Evolutionary conservation across 179 eudicot species (phyloP), one percentile per base, ranked within the genome.

Genomic region (Beta lomatogona): DNA sequence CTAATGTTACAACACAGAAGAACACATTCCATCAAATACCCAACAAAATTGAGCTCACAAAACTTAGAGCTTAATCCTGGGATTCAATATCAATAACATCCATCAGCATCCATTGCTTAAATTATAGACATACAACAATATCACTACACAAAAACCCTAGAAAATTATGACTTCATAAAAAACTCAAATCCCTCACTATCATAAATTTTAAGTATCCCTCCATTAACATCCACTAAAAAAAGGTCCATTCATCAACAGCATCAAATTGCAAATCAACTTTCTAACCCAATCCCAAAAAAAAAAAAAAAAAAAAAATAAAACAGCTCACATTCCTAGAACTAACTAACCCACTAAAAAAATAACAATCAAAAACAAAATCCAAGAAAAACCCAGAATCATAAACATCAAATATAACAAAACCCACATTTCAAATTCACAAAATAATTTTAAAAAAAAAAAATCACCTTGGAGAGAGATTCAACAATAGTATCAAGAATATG

Each of bases 401-500:
- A 82, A 52, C 36, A 46, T 57, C 31, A 25, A 65, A 71, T 59
- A 6, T 14, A 74, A 9, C 69, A 31, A 25, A 57, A 76, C 21
- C 45, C 53, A 13, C 18, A 22, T 9, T 64, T 9, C 31, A 63
- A 15, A 58, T 15, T 2, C 13, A 68, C 31, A 67, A 0, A 25
- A 25, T 25, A 25, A 25, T 25, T n/a, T n/a, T n/a, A n/a, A n/a
- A 25, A 4, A 41, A 25, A 25, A 25, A 25, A n/a, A 68, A 12
- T 61, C 79, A 95, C 99, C 94, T 94, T 94, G 1, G 95, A 86
- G 46, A 97, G 95, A 28, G 97, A 88, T 10, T 97, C 97, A 61
- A 97, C 97, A 80, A 94, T 92, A 13, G 99, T 94, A 79, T 97
- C 97, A 54, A 97, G 95, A 73, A 97, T 97, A 82, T 92, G 97